Evolutionary conservation across 768 basidiomycete species (phyloP), one percentile per base, ranked within the genome.

Genomic region (Neoboletus subvelutipes): DNA sequence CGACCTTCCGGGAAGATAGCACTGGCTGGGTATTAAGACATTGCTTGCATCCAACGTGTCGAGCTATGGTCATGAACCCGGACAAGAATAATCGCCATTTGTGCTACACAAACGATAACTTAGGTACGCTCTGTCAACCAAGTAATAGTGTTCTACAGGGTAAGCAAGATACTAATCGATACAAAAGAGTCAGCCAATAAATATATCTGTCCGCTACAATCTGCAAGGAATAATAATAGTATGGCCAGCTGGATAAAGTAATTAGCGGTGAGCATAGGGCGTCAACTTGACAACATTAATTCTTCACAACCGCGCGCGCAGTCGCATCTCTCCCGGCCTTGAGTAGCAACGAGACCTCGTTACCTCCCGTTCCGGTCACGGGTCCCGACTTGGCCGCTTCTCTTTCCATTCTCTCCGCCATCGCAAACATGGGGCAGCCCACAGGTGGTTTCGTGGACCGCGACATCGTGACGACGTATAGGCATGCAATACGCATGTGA

Each of bases 251-350:
- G 36, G 24, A 41, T 56, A 47, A 4, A 34, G 17, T 45, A 63
- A 66, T 61, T 55, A 63, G 36, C 26, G 36, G 58, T 66, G 54
- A 53, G 52, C 63, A 50, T 43, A 17, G 18, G 49, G 22, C 3
- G 22, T 45, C 15, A 20, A 8, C 29, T 54, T 34, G 47, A 4
- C 5, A 18, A 55, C 48, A 12, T 64, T 45, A 71, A 15, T 53
- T 67, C 48, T 71, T 80, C 56, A 90, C 62, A 58, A 83, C 70
- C 11, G 89, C 76, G 11, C 90, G 81, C 54, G 74, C 67, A 7
- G 96, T 98, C 31, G 94, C 90, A 64, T 97, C 95, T 56, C 96
- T 82, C 13, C 91, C 92, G 20, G 89, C 85, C 73, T 97, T 98
- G 56, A 99, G 78, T 46, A 97, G 83, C 12, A 82, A 72, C 13